Evolutionary conservation across 768 basidiomycete species (phyloP), one percentile per base, ranked within the genome.

Genomic region (Leccinellum albellum): DNA sequence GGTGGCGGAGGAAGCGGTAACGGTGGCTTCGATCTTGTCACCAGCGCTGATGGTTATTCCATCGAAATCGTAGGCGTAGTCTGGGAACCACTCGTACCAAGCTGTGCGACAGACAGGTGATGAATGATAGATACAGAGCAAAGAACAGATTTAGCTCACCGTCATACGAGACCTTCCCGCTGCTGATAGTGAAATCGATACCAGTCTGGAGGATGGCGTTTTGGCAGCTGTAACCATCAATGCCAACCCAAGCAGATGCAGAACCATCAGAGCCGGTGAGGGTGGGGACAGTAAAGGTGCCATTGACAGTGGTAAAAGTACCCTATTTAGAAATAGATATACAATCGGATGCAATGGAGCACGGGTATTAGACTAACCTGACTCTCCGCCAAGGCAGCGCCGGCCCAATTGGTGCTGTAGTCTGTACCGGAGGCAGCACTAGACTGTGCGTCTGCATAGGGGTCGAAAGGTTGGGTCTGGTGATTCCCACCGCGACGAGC

Each of bases 401-500:
- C 66, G 45, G 61, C 59, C 61, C 66, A 67, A 49, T 61, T n/a
- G n/a, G n/a, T n/a, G n/a, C n/a, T n/a, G n/a, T n/a, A n/a, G n/a
- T n/a, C n/a, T n/a, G n/a, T n/a, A n/a, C n/a, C n/a, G 24, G 55
- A 56, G 47, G 13, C 14, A 24, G 2, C 13, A 14, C 51, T 32
- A 21, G 33, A 28, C 28, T 42, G 20, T 4, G 42, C 10, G 5
- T 51, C 53, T 17, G 59, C 0, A 24, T 23, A n/a, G n/a, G n/a
- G 51, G 35, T 54, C 37, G 44, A 54, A 14, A 17, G 50, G 61
- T 14, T 53, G 51, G 3, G 63, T 59, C 37, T 55, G 61, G 45
- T 55, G 58, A 24, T 20, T 37, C 49, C 51, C 55, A 46, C 55
- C 50, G 33, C 56, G 64, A 24, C 58, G 64, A 35, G 61, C 53